Evolutionary conservation across 2,329 filamentous ascomycete species (phyloP).

Genomic region (Fusarium newnesense): DNA sequence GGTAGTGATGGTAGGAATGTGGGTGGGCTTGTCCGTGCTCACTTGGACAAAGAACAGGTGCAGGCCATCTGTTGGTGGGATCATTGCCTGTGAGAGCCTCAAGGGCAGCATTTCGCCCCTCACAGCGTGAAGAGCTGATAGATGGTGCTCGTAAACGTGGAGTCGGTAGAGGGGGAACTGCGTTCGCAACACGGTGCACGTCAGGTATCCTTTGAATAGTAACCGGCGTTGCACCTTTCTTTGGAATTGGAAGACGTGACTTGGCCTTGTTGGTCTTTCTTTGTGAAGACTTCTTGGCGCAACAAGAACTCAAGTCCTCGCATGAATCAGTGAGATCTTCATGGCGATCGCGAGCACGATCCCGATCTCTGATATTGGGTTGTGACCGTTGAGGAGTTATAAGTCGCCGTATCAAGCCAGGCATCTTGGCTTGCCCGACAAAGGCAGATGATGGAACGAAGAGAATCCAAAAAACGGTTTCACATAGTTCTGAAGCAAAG

Average conservation of each 20-base stretch:
- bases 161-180: conserved; percentile 52
- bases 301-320: conserved; percentile 35
- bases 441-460: conserved; percentile 26
- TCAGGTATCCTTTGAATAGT: conserved; percentile 52
- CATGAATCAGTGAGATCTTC: conserved; percentile 28
- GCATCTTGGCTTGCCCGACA: conserved; percentile 36
- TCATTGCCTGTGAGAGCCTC: conserved; percentile 44
- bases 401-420: conserved; percentile 40
- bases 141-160: conserved; percentile 53
- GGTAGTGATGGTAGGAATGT: conserved; percentile 33
- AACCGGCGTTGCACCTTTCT: conserved; percentile 32
- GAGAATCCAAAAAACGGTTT: conserved; percentile 23
- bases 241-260: conserved; percentile 40
- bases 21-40: conserved; percentile 34
- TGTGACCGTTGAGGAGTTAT: conserved; percentile 36
- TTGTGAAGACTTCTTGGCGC: conserved; percentile 25
- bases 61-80: conserved; percentile 41
- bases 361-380: conserved; percentile 4
- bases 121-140: conserved; percentile 57
- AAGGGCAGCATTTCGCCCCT: conserved; percentile 48
- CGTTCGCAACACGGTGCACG: conserved; percentile 52
- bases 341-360: conserved; percentile 16
- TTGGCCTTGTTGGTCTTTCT: conserved; percentile 29
- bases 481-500: conserved; percentile 27
- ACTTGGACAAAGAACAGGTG: conserved; percentile 49